Conservation (phyloP, 2,329 filamentous ascomycete genomes). For the Teratosphaeriaceae sp. region DNA sequence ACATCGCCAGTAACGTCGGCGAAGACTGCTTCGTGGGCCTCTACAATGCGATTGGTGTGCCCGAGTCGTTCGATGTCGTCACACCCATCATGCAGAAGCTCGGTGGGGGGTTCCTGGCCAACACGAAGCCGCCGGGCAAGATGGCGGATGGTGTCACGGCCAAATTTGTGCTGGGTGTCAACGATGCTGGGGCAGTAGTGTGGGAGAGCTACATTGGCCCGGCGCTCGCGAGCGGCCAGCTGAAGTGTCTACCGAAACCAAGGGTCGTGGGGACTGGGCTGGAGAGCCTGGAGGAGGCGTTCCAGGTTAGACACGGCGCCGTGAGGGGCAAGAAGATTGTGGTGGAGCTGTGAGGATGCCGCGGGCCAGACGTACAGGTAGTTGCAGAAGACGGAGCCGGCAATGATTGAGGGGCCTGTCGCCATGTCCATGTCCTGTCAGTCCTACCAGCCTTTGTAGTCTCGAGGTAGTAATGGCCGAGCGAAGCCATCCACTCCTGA, state of each 20-base stretch:
- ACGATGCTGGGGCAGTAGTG: slow-evolving; percentile 16
- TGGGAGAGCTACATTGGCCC: slow-evolving; percentile 23
- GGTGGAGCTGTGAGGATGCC: slow-evolving; percentile 22
- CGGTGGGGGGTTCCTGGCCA: slow-evolving; percentile 18
- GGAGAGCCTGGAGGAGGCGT: slow-evolving; percentile 24
- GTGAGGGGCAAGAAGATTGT: slow-evolving; percentile 29
- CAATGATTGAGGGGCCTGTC: too few species aligned
- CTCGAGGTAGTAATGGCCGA: too few species aligned
- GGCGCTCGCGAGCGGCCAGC: slow-evolving; percentile 29
- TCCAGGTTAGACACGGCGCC: slow-evolving; percentile 24
- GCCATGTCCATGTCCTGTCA: too few species aligned
- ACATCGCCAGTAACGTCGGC: slow-evolving; percentile 32
- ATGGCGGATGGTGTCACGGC: slow-evolving; percentile 21
- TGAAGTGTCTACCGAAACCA: slow-evolving; percentile 30
- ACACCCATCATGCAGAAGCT: slow-evolving; percentile 23
- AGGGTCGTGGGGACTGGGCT: slow-evolving; percentile 33
- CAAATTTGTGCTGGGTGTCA: slow-evolving; percentile 21
- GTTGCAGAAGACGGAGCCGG: too few species aligned
- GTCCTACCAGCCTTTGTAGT: too few species aligned
- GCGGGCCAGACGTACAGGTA: too few species aligned
- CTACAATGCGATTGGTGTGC: slow-evolving; percentile 31
- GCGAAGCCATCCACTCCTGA: too few species aligned
- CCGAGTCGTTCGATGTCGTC: slow-evolving; percentile 17
- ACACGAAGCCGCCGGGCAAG: slow-evolving; percentile 14
- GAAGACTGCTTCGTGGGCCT: slow-evolving; percentile 36